These are phyloP conservation scores for Iberis pinnata DNA, from an alignment of 345 rosid species.

Conservation along the genomic window DNA sequence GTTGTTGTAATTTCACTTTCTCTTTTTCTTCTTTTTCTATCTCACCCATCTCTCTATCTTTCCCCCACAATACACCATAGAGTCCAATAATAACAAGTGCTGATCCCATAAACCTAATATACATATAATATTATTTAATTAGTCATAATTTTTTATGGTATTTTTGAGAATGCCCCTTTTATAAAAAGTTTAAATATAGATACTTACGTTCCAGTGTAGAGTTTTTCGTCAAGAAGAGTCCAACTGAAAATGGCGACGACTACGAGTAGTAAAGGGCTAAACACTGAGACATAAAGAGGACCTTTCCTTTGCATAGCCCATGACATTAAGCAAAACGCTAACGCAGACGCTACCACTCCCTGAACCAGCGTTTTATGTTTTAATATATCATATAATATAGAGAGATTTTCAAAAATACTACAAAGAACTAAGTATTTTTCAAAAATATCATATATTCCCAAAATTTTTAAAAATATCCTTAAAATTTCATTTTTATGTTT, in stretches of 20 bases:
- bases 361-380: slow-evolving; percentile 26
- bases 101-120: slow-evolving; percentile 56
- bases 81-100: slow-evolving; percentile 62
- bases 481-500: no score
- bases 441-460: no score
- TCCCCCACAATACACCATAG: slow-evolving; percentile 84
- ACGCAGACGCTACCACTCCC: slow-evolving; percentile 74
- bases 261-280: slow-evolving; percentile 71
- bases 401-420: no score
- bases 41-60: slow-evolving; percentile 48
- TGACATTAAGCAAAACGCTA: slow-evolving; percentile 54
- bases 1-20: slow-evolving; percentile 3
- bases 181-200: no score
- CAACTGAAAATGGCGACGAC: slow-evolving; percentile 68
- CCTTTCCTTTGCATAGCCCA: slow-evolving; percentile 77
- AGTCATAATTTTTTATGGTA: neutral
- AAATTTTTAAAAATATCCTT: no score
- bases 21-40: slow-evolving; percentile 10
- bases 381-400: neutral
- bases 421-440: no score
- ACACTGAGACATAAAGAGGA: slow-evolving; percentile 80
- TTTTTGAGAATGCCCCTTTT: no score
- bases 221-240: slow-evolving; percentile 73
- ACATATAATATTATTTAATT: neutral
- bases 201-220: slow-evolving; percentile 71